Conservation (phyloP, 768 basidiomycete species). For the Kwoniella dejecticola region DNA sequence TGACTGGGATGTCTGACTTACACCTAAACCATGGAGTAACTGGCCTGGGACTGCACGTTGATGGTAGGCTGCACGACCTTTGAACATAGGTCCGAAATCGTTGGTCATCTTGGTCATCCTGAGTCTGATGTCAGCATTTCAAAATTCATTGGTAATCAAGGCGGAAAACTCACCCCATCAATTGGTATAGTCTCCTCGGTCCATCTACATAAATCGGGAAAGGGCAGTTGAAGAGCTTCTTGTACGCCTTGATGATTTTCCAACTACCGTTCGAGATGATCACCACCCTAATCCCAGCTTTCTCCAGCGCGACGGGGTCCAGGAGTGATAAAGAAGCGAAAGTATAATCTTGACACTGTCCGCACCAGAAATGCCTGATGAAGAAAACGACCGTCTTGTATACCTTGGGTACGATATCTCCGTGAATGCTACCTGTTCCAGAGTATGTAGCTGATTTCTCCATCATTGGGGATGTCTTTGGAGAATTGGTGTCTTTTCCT, state of each 20-base stretch:
- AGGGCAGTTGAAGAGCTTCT: slow-evolving; percentile 52
- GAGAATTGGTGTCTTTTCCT: background rate
- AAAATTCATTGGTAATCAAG: background rate
- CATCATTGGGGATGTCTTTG: too few relatives aligned
- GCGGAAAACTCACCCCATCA: slow-evolving; percentile 47
- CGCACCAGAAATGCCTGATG: slow-evolving; percentile 54
- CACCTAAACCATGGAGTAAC: slow-evolving; percentile 44
- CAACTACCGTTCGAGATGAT: slow-evolving; percentile 54
- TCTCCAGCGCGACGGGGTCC: slow-evolving; percentile 45
- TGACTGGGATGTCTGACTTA: slow-evolving; percentile 22
- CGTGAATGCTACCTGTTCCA: background rate
- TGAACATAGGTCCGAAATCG: slow-evolving; percentile 50
- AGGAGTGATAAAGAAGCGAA: slow-evolving; percentile 45
- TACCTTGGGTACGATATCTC: slow-evolving; percentile 3
- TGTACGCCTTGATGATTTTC: slow-evolving; percentile 55
- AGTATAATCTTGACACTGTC: slow-evolving; percentile 55
- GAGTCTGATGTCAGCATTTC: background rate
- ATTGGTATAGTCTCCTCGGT: slow-evolving; percentile 46
- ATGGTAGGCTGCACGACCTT: slow-evolving; percentile 52
- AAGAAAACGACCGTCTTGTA: slow-evolving; percentile 54
- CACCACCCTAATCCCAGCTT: slow-evolving; percentile 46
- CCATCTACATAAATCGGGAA: slow-evolving; percentile 56
- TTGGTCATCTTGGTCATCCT: slow-evolving; percentile 53
- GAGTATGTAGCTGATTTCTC: too few relatives aligned
- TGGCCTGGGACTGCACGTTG: slow-evolving; percentile 47